Evolutionary conservation across 2,329 filamentous ascomycete genomes (phyloP).

Genomic region (Fusarium solani-melongenae): DNA sequence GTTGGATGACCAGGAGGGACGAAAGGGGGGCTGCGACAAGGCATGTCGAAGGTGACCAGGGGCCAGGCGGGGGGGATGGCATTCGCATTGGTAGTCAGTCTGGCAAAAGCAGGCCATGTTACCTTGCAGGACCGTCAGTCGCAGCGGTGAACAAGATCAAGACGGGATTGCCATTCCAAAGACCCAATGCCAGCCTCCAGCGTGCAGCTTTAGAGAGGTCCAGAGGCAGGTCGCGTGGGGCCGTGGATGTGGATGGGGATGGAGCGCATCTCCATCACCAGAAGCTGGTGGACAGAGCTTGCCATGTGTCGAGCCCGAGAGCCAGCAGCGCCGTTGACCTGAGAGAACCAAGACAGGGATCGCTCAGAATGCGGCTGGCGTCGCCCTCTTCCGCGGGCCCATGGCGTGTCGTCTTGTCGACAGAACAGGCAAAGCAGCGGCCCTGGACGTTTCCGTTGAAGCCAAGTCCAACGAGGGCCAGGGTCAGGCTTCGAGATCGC

Average conservation of each 20-base stretch:
- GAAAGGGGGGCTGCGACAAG: slow-evolving; percentile 34
- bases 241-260: slow-evolving; percentile 8
- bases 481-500: slow-evolving; percentile 31
- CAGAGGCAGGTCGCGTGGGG: slow-evolving; percentile 10
- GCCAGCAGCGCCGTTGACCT: slow-evolving; percentile 29
- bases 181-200: not conserved
- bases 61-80: slow-evolving; percentile 30
- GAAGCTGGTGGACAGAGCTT: slow-evolving; percentile 5
- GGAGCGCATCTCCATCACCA: not conserved
- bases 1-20: slow-evolving; percentile 42
- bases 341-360: slow-evolving; percentile 30
- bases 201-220: not conserved
- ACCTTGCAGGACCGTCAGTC: slow-evolving; percentile 31
- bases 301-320: slow-evolving; percentile 31
- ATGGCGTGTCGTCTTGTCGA: slow-evolving; percentile 32
- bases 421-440: slow-evolving; percentile 22
- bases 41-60: slow-evolving; percentile 36
- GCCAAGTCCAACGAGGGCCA: slow-evolving; percentile 12
- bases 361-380: slow-evolving; percentile 16
- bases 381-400: slow-evolving; percentile 25
- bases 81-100: slow-evolving; percentile 11
- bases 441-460: slow-evolving; percentile 37
- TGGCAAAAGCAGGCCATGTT: slow-evolving; percentile 22
- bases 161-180: slow-evolving; percentile 9
- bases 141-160: slow-evolving; percentile 34